Evolutionary conservation across 345 rosid genomes (phyloP), one percentile per base, ranked within the genome.

Genomic region (Conringia planisiliqua): DNA sequence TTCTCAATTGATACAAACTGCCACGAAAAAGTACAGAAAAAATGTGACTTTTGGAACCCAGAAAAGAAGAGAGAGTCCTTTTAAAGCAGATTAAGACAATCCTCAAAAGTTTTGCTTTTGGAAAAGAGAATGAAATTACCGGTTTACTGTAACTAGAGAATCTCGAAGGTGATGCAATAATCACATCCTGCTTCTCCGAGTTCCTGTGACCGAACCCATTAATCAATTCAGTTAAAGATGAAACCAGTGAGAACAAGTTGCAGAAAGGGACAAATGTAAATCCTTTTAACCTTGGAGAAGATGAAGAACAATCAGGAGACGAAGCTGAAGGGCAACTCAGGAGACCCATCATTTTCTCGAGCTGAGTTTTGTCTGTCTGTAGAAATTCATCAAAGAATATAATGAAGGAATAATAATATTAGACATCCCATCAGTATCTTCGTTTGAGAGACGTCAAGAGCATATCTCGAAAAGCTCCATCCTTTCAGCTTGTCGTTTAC

Each of bases 331-430:
- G 43, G 46, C 16, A 74, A 59, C 55, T 48, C 1, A 70, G 60
- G 1, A 70, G 60, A 76, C 71, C 80, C 80, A 62, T 77, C 80
- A 63, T 70, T 63, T 76, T 76, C 80, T 75, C 79, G 24, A 39
- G n/a, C 46, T 54, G 35, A 39, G 6, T 42, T 32, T 46, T 61
- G 63, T 68, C 63, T 54, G 16, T 35, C 59, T 59, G 68, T 48
- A 48, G 55, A 74, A 39, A 66, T 29, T 38, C 71, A 69, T 76
- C 64, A 62, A 5, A 40, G 56, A 75, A 39, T 29, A 58, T 13
- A 26, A 52, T 0, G 30, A 54, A 16, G 7, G 59, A 52, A 50
- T 50, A n/a, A 27, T 50, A 54, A 69, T 43, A 69, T 17, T 52
- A 33, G 6, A 42, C 47, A 75, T 20, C 46, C 68, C 73, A 67